Conservation (phyloP, 139 green algal genomes). For the Mesotaenium endlicherianum region DNA sequence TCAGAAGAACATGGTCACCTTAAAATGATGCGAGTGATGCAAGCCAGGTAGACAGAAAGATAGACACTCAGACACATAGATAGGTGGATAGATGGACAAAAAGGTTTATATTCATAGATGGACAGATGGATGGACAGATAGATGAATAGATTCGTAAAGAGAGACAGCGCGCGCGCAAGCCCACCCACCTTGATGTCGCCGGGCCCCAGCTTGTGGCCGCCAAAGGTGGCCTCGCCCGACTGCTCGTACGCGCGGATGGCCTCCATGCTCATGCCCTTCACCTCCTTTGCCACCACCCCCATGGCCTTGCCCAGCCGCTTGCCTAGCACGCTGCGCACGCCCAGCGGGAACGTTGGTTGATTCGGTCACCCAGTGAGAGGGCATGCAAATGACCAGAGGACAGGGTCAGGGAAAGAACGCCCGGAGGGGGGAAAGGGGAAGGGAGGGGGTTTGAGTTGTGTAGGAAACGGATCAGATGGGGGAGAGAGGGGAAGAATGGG, state of each 20-base stretch:
- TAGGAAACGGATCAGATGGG: not conserved
- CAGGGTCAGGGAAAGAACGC: not conserved
- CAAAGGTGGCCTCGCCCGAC: constrained; percentile 63
- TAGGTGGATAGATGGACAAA: no score
- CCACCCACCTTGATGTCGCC: constrained; percentile 79
- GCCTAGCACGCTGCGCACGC: constrained; percentile 67
- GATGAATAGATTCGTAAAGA: no score
- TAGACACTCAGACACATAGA: no score
- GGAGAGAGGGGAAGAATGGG: not conserved
- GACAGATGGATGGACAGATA: no score
- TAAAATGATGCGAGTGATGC: no score
- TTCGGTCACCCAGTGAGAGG: not conserved
- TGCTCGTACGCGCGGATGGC: constrained; percentile 71
- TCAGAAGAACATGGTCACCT: no score
- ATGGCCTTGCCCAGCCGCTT: constrained; percentile 83
- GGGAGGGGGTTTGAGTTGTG: not conserved
- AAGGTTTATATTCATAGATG: no score
- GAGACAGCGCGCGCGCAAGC: no score
- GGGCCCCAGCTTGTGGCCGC: constrained; percentile 63
- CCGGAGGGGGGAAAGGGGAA: not conserved
- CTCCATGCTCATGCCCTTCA: constrained; percentile 63
- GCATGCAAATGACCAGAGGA: not conserved
- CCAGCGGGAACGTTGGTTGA: no score
- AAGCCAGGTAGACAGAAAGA: no score
- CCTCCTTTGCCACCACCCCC: constrained; percentile 64